Conservation (phyloP, 1,284 basidiomycete genomes). For the Ceratobasidium sp. region DNA sequence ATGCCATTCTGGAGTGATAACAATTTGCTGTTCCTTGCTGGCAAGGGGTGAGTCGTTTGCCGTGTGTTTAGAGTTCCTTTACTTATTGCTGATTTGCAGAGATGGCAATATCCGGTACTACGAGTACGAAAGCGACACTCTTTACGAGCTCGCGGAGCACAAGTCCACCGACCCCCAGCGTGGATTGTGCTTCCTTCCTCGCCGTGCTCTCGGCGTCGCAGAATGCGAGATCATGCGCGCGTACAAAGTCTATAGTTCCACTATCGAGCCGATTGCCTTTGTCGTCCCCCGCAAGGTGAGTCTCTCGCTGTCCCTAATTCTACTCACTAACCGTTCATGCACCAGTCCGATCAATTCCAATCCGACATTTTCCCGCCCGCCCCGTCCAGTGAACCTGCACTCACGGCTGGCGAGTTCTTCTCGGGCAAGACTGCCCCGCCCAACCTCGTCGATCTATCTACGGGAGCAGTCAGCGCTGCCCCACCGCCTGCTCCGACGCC, state of each 20-base stretch:
- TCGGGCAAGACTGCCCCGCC: slow-evolving; percentile 78
- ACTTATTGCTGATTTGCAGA: slow-evolving; percentile 57
- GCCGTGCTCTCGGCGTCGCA: slow-evolving; percentile 84
- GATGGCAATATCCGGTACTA: slow-evolving; percentile 97
- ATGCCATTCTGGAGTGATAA: slow-evolving; percentile 99
- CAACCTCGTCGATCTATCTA: slow-evolving; percentile 68
- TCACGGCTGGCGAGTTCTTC: slow-evolving; percentile 89
- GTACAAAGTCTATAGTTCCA: slow-evolving; percentile 84
- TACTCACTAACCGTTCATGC: background rate
- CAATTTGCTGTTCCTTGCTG: slow-evolving; percentile 91
- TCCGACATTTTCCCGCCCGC: slow-evolving; percentile 96
- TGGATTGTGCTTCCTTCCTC: slow-evolving; percentile 95
- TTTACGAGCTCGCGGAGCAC: slow-evolving; percentile 86
- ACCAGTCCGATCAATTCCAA: slow-evolving; percentile 85
- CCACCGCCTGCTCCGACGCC: slow-evolving; percentile 53
- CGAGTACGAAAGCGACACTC: slow-evolving; percentile 90
- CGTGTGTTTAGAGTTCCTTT: slow-evolving; percentile 46
- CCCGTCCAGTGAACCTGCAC: slow-evolving; percentile 80
- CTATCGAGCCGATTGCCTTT: slow-evolving; percentile 91
- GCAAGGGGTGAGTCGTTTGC: slow-evolving; percentile 69
- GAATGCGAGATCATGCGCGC: slow-evolving; percentile 97
- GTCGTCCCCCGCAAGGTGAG: slow-evolving; percentile 89
- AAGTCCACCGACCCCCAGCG: slow-evolving; percentile 93
- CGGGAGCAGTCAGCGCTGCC: slow-evolving; percentile 50
- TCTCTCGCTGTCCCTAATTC: background rate